Base-by-base conservation (phyloP, 805 yeast species). In the Wickerhamomyces pijperi region DNA sequence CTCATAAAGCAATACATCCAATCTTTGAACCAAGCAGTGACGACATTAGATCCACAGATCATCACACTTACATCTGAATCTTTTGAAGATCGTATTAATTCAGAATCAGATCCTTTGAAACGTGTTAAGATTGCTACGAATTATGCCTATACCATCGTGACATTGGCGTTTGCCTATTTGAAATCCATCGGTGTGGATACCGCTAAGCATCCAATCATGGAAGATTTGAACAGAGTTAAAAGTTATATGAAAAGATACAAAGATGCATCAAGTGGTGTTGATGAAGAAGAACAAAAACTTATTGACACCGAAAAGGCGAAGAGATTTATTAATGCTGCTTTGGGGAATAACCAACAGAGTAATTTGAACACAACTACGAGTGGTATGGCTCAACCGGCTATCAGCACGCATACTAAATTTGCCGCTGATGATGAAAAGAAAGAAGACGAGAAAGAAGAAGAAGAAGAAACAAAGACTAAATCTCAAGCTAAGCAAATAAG, bases 181-280 rank as follows among this genome's bases (percentile, higher is more conserved):
- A 77, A 81, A 46, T 51, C 76, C 0, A 59, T 59, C 14, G 90
- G 90, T 1, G 56, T 66, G 14, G 73, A 77, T 41, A 70, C 79
- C 1, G 67, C 65, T 11, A 44, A 41, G 4, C 85, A 81, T 47
- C 77, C 80, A 2, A 71, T 86, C 17, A 75, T 78, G 77, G 61
- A 61, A 23, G 94, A 82, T 50, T 61, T 84, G 38, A 66, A 63
- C 7, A 64, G 87, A 44, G 78, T 83, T 32, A 82, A 80, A 54
- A 51, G 65, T n/a, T 81, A 79, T 46, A 79, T 82, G 76, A 68
- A 68, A 31, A 67, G 76, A 50, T 67, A 73, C 29, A 74, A 47
- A 34, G 43, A 42, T 28, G 36, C 39, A 36, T 58, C 42, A 38
- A 48, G 28, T 45, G 52, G 41, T 40, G 56, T 42, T 2, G 35